A percentile compares a stretch with the other conserved stretches of the same genome.
These are phyloP conservation scores for Hortiboletus campestris DNA, from an alignment of 768 basidiomycete species.

Conservation along the genomic window DNA sequence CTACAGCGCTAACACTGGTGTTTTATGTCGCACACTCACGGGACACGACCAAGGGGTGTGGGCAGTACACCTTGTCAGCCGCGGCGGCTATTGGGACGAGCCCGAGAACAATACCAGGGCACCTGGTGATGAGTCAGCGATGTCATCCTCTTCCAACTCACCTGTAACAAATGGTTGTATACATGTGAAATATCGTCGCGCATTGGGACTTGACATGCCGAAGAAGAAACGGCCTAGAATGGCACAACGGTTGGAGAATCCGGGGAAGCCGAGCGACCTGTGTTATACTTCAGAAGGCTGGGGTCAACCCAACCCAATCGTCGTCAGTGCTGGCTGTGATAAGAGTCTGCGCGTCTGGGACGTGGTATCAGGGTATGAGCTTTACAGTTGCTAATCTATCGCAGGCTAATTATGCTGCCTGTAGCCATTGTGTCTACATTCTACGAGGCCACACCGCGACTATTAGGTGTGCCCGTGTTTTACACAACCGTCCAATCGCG, in stretches of 20 bases:
- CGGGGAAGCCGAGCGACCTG: conserved; percentile 45
- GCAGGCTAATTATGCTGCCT: conserved; percentile 1
- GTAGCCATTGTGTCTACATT: conserved; percentile 67
- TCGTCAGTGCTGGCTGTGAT: conserved; percentile 93
- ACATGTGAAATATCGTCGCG: conserved; percentile 41
- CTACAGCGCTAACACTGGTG: conserved; percentile 77
- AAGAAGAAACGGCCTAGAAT: conserved; percentile 24
- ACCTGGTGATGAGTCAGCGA: conserved; percentile 4
- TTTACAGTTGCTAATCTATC: background rate
- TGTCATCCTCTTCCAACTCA: background rate
- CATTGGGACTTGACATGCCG: conserved; percentile 45
- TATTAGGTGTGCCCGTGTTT: conserved; percentile 83
- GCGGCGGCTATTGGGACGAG: conserved; percentile 49
- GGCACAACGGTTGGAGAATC: conserved; percentile 7
- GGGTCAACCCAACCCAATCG: conserved; percentile 80
- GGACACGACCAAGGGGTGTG: conserved; percentile 93
- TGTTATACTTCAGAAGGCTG: conserved; percentile 79
- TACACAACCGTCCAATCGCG: conserved; percentile 85
- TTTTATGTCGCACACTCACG: conserved; percentile 69
- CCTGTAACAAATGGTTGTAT: conserved; percentile 23
- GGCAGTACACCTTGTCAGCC: conserved; percentile 78
- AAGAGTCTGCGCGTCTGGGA: conserved; percentile 93
- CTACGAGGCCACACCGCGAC: conserved; percentile 87
- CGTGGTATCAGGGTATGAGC: conserved; percentile 70
- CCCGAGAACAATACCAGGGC: conserved; percentile 7